Percentiles rank a stretch among this genome's conserved stretches.
Evolutionary conservation across 441 rosid genomes (phyloP).

Genomic region (Capsella rubella): DNA sequence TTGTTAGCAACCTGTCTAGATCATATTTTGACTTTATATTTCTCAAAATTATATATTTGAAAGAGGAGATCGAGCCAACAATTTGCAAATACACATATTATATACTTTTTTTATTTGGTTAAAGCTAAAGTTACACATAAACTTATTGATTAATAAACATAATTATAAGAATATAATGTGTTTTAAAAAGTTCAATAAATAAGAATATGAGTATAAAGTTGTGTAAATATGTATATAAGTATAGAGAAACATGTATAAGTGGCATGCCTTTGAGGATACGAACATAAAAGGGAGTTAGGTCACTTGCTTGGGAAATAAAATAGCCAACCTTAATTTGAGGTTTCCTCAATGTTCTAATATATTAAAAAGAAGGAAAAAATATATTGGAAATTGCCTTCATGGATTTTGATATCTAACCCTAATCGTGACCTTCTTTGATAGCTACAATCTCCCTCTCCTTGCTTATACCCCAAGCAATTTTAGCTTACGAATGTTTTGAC

Average conservation of each 20-base stretch:
- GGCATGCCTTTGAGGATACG: slow-evolving; percentile 48
- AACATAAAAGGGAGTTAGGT: slow-evolving; percentile 41
- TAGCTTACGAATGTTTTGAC: slow-evolving; percentile 39
- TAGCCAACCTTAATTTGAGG: slow-evolving; percentile 36
- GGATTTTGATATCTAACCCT: slow-evolving; percentile 50
- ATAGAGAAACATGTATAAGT: slow-evolving; percentile 25
- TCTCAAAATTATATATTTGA: slow-evolving; percentile 17
- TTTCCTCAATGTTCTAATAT: slow-evolving; percentile 21
- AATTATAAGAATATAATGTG: not conserved
- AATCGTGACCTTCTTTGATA: slow-evolving; percentile 44
- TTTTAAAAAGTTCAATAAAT: not conserved
- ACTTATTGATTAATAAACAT: not conserved
- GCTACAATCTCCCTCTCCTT: slow-evolving; percentile 41
- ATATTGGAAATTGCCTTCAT: slow-evolving; percentile 30
- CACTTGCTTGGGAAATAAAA: slow-evolving; percentile 46
- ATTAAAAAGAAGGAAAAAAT: not conserved
- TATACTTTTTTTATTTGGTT: too few species aligned
- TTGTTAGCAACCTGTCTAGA: slow-evolving; percentile 32
- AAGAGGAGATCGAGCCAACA: not conserved
- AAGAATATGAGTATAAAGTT: not conserved
- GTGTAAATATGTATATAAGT: too few species aligned
- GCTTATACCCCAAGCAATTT: slow-evolving; percentile 46
- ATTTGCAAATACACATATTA: not conserved
- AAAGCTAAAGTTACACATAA: not conserved
- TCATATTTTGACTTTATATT: slow-evolving; percentile 25